A percentile compares a stretch with the other conserved stretches of the same genome.
Conservation (phyloP, 495 filamentous ascomycete species). For the Physcia stellaris region DNA sequence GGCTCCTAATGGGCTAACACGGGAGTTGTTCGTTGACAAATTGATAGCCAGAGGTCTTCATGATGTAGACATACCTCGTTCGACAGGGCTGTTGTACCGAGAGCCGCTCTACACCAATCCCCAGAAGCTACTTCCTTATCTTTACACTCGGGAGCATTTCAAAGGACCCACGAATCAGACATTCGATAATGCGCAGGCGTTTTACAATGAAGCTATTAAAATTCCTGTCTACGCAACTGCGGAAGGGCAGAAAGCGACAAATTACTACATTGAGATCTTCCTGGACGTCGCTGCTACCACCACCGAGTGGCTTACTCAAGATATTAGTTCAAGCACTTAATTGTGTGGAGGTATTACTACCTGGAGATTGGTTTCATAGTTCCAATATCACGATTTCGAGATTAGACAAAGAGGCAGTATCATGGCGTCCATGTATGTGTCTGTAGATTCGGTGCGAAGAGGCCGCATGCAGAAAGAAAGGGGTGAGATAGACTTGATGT, state of each 20-base stretch:
- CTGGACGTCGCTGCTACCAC: background rate
- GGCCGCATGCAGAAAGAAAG: too few species aligned
- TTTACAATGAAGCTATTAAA: conserved; percentile 7
- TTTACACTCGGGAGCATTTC: background rate
- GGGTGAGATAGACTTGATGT: too few species aligned
- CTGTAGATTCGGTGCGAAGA: too few species aligned
- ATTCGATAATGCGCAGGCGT: conserved; percentile 3
- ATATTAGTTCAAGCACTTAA: too few species aligned
- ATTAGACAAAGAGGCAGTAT: too few species aligned
- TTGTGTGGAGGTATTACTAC: too few species aligned
- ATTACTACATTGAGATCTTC: conserved; percentile 4
- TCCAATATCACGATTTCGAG: too few species aligned
- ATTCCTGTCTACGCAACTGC: conserved; percentile 6
- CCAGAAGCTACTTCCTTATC: conserved; percentile 3
- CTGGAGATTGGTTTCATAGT: too few species aligned
- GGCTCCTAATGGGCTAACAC: conserved; percentile 4
- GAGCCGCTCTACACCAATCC: conserved; percentile 4
- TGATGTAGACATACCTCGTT: conserved; percentile 7
- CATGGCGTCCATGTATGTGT: too few species aligned
- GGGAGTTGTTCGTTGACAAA: conserved; percentile 5
- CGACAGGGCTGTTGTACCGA: conserved; percentile 5
- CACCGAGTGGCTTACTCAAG: too few species aligned
- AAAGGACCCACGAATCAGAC: background rate
- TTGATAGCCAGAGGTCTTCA: conserved; percentile 1
- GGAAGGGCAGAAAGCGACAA: background rate